Evolutionary conservation across 2,329 filamentous ascomycete species (phyloP), one percentile per base, ranked within the genome.

Genomic region (Bipolaris victoriae): DNA sequence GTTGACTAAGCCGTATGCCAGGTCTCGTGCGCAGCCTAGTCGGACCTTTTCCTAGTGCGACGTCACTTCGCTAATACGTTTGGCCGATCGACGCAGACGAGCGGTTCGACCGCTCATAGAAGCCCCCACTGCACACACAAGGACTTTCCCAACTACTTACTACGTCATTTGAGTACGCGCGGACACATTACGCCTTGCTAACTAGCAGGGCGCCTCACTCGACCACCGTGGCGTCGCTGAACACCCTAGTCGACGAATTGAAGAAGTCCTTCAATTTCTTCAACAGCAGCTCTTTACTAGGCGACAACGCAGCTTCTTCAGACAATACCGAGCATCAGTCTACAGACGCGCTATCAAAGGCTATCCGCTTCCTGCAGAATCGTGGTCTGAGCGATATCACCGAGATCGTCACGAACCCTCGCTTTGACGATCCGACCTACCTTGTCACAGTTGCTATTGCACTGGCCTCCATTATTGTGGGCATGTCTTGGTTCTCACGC

Each of bases 401-500:
- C 49, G 60, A 67, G 33, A 69, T 73, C 52, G 15, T 75, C 55
- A 56, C 68, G 10, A 66, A 67, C 40, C 71, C 71, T 41, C 69
- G 68, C 58, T 60, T 75, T 63, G 68, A 72, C 73, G 66, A 74
- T 56, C 68, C 71, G 39, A 44, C 67, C 54, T 70, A 73, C 62
- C 67, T 74, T 48, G 69, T 69, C 22, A 68, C 71, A 35, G 65
- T 77, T 58, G 61, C 63, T 41, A 56, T 74, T 52, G 62, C 73
- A 60, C 72, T 79, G 52, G 77, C 78, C 55, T 64, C 77, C 43
- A 63, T 79, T 59, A 71, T 80, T 58, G 62, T 77, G 58, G 76
- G 78, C 55, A 76, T 78, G 80, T 79, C 78, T 45, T 82, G 80
- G 80, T 77, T 78, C 47, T 80, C 79, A 22, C 79, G 80, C 59